phyloP scores from a whole-genome alignment of 306 rosid genomes.

The Fragaria iinumae region DNA sequence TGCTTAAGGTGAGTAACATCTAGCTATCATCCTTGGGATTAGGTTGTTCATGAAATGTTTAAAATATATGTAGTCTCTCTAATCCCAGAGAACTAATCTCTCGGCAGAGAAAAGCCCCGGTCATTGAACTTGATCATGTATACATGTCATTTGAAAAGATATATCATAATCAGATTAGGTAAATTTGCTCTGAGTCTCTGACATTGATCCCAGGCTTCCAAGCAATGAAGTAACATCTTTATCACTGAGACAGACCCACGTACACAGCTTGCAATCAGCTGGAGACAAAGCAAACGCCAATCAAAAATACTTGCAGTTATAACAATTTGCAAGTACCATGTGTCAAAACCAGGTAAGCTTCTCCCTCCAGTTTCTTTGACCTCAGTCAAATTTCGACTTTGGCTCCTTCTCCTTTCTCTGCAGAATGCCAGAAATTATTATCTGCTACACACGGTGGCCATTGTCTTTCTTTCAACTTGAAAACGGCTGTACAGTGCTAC shows the following conservation, averaged over 20 bases:
- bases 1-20: neutral
- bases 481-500: neutral
- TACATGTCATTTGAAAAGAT: neutral
- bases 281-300: constrained; percentile 10
- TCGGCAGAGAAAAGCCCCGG: neutral
- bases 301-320: neutral
- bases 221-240: constrained; percentile 4
- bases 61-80: neutral
- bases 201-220: neutral
- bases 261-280: neutral
- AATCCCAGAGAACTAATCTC: neutral
- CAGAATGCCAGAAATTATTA: neutral
- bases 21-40: neutral
- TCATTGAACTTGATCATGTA: neutral
- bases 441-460: neutral
- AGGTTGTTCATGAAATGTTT: neutral
- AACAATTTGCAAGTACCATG: neutral
- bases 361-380: neutral
- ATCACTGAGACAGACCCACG: neutral
- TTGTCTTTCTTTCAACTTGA: neutral
- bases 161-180: neutral
- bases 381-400: neutral
- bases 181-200: neutral
- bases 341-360: neutral
- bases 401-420: neutral